Conservation (phyloP, 148 eudicot genomes). For the Rhododendron kiyosumense region DNA sequence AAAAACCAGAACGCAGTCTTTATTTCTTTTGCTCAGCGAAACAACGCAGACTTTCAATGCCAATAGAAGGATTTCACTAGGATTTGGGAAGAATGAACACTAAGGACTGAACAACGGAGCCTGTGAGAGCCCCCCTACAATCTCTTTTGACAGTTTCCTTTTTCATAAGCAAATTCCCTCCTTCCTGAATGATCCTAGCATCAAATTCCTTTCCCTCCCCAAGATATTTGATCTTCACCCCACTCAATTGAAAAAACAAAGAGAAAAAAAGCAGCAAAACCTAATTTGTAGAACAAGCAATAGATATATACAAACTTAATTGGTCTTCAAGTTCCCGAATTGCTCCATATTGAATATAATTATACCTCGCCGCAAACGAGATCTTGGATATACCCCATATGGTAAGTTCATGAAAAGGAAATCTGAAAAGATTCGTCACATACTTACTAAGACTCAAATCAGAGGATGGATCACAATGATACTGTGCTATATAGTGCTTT, state of each 20-base stretch:
- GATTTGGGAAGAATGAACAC: not conserved
- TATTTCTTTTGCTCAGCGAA: not conserved
- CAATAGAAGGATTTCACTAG: not conserved
- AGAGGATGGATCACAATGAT: constrained; percentile 75
- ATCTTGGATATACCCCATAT: not conserved
- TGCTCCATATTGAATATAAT: not conserved
- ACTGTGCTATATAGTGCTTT: constrained; percentile 85
- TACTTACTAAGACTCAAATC: constrained; percentile 88
- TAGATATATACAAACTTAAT: not conserved
- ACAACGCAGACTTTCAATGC: not conserved
- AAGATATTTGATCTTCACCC: not conserved
- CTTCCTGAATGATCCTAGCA: not conserved
- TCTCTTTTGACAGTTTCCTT: not conserved
- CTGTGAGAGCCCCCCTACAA: not conserved
- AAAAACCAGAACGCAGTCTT: too few relatives aligned
- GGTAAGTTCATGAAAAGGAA: not conserved
- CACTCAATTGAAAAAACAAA: not conserved
- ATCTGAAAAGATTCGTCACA: not conserved
- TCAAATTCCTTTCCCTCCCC: not conserved
- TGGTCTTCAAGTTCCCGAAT: not conserved
- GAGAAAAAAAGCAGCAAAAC: not conserved
- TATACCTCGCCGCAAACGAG: not conserved
- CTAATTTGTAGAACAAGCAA: not conserved
- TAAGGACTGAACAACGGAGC: not conserved
- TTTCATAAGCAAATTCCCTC: not conserved